Evolutionary conservation across 1,284 basidiomycete genomes (phyloP).

Genomic region (Sutorius eximius): DNA sequence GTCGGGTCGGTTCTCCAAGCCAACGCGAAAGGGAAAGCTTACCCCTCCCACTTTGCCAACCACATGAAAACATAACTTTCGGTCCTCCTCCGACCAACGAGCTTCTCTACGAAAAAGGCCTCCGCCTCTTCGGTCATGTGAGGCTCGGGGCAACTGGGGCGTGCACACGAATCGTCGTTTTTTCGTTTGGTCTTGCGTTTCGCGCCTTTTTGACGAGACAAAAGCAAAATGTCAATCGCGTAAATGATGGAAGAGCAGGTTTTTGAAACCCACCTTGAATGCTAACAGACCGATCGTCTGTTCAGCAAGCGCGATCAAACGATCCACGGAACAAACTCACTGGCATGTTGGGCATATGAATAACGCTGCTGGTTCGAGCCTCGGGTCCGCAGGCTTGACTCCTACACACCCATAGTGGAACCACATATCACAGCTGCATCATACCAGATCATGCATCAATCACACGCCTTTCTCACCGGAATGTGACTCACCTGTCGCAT

Average conservation of each 20-base stretch:
- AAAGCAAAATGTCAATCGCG: neutral
- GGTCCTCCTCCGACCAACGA: conserved; percentile 32
- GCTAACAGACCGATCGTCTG: conserved; percentile 4
- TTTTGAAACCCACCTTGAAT: conserved; percentile 13
- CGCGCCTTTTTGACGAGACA: conserved; percentile 8
- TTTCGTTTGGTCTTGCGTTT: conserved; percentile 9
- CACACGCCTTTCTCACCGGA: no score
- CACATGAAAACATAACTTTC: conserved; percentile 24
- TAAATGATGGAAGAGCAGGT: neutral
- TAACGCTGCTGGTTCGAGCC: conserved; percentile 19
- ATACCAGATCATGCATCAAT: neutral
- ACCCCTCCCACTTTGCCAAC: conserved; percentile 42
- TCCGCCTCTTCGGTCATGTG: conserved; percentile 13
- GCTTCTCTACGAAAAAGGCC: conserved; percentile 31
- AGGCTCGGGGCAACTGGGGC: conserved; percentile 28
- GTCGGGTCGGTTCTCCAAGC: neutral
- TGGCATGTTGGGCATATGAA: conserved; percentile 35
- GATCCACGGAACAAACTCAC: conserved; percentile 17
- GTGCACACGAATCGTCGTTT: conserved; percentile 17
- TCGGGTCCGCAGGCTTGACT: conserved; percentile 26
- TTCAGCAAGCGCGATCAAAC: conserved; percentile 4
- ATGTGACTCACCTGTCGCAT: conserved; percentile 32
- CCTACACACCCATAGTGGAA: conserved; percentile 39
- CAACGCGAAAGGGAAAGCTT: neutral
- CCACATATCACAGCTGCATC: conserved; percentile 36